phyloP scores from a whole-genome alignment of 371 early-diverging fungal species.

The Mortierella sp. region DNA sequence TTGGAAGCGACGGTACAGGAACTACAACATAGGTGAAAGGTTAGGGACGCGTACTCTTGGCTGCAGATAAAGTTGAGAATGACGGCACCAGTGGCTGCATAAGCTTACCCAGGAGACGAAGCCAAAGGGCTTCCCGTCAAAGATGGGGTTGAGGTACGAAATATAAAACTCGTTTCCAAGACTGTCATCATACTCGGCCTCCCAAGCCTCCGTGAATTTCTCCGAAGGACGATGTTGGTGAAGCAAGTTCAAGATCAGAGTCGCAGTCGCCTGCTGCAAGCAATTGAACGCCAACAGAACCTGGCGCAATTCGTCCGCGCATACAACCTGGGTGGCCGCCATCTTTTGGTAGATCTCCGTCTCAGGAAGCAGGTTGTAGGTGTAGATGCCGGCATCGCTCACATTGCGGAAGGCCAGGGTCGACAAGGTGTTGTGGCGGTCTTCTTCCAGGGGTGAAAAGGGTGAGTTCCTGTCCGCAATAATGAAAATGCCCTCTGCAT shows the following conservation, averaged over 20 bases:
- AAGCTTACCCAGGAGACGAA: slow-evolving; percentile 68
- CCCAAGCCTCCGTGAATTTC: slow-evolving; percentile 76
- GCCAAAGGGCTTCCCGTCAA: slow-evolving; percentile 72
- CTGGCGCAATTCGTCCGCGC: slow-evolving; percentile 81
- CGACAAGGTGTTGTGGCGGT: slow-evolving; percentile 69
- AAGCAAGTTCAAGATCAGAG: slow-evolving; percentile 76
- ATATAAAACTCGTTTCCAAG: slow-evolving; percentile 80
- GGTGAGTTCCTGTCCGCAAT: slow-evolving; percentile 56
- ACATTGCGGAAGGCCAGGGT: slow-evolving; percentile 55
- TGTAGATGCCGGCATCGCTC: slow-evolving; percentile 65
- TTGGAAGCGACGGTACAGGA: slow-evolving; percentile 78
- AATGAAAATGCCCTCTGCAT: slow-evolving; percentile 56
- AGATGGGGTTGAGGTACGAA: slow-evolving; percentile 65
- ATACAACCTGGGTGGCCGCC: slow-evolving; percentile 75
- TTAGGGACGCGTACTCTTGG: neutral
- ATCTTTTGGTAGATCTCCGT: slow-evolving; percentile 77
- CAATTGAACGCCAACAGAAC: slow-evolving; percentile 78
- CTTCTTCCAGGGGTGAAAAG: slow-evolving; percentile 61
- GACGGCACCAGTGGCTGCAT: too few species aligned
- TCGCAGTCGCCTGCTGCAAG: slow-evolving; percentile 77
- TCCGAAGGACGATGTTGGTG: slow-evolving; percentile 73
- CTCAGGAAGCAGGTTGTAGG: slow-evolving; percentile 78
- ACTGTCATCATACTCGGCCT: slow-evolving; percentile 84
- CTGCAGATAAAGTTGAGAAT: too few species aligned
- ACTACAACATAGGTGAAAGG: slow-evolving; percentile 20